Evolutionary conservation across 1,139 yeast species (phyloP).

Genomic region (Saccharomyces hybrid): DNA sequence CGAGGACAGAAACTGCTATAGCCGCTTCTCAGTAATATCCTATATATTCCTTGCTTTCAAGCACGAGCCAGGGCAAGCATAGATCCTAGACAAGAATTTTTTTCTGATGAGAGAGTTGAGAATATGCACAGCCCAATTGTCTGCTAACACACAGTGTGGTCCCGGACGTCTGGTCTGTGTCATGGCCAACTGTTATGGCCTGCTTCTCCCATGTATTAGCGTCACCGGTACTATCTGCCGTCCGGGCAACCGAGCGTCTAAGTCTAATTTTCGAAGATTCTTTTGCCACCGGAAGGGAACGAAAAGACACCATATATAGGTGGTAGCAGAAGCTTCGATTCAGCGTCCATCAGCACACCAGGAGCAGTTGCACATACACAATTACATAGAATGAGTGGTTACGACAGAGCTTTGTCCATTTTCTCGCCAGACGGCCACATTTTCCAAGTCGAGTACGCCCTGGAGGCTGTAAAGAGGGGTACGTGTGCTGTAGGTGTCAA

Average conservation of each 20-base stretch:
- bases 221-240: background rate
- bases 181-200: background rate
- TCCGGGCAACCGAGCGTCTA: background rate
- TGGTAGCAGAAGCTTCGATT: background rate
- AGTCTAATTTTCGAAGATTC: background rate
- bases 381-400: conserved; percentile 71
- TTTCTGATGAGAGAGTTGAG: background rate
- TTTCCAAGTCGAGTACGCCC: conserved; percentile 96
- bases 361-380: conserved; percentile 1
- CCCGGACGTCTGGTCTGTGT: background rate
- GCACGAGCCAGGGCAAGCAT: too few species aligned
- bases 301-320: background rate
- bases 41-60: too few species aligned
- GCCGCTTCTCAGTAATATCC: background rate
- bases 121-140: background rate
- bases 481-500: conserved; percentile 97
- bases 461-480: conserved; percentile 97
- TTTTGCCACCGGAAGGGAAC: conserved; percentile 1
- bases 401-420: conserved; percentile 97
- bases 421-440: conserved; percentile 99
- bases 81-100: too few species aligned
- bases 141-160: background rate
- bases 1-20: background rate
- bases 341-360: background rate
- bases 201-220: background rate